Percentiles rank a stretch among this genome's conserved stretches.
Conservation (phyloP, 106 monocot genomes). For the Dendrobium officinale region DNA sequence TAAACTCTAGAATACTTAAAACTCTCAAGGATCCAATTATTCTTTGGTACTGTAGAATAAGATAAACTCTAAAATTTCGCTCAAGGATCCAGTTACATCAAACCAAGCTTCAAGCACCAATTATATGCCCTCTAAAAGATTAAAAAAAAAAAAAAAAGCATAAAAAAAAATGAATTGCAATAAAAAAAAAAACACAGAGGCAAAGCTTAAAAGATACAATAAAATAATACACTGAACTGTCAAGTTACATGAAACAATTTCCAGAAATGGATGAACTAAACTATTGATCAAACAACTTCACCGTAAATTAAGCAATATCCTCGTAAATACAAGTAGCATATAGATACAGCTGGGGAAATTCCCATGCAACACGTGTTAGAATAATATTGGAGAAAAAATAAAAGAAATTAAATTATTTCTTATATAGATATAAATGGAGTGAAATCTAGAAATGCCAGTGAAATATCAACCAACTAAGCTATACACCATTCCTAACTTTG, state of each 20-base stretch:
- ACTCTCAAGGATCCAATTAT: no score
- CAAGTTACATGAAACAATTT: no score
- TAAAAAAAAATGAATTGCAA: no score
- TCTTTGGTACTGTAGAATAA: no score
- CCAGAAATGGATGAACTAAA: no score
- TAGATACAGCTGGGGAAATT: background rate
- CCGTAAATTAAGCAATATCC: background rate
- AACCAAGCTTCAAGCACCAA: background rate
- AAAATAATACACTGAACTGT: background rate
- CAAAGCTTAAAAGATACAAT: background rate
- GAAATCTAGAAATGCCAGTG: background rate
- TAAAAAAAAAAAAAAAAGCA: no score
- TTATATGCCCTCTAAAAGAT: background rate
- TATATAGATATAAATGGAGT: constrained; percentile 6
- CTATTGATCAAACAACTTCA: no score
- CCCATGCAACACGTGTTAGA: background rate
- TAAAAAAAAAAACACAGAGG: background rate
- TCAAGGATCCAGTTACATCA: no score
- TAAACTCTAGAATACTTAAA: no score
- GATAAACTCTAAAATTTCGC: no score
- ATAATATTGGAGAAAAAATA: background rate
- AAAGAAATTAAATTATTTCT: constrained; percentile 7
- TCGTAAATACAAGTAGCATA: background rate
- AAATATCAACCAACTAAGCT: constrained; percentile 1
- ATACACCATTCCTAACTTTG: background rate